Percentiles rank a stretch among this genome's conserved stretches.
Conservation (phyloP, 1,284 basidiomycete genomes). For the Naganishia albida region DNA sequence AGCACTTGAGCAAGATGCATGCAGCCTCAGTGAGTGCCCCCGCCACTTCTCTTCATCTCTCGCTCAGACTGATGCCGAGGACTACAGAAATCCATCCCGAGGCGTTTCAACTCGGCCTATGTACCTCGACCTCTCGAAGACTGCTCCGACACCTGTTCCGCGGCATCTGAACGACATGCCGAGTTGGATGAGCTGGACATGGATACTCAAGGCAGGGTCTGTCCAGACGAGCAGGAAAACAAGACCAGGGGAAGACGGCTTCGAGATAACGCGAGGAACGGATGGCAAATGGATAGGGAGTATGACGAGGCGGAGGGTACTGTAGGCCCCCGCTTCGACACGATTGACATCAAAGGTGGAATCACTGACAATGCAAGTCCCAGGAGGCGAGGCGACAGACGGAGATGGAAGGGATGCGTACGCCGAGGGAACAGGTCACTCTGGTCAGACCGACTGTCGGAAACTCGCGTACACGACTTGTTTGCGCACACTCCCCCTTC, state of each 20-base stretch:
- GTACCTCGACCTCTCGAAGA: not conserved
- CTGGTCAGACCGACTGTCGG: not conserved
- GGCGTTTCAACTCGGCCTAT: constrained; percentile 13
- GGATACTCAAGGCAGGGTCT: no score
- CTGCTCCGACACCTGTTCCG: no score
- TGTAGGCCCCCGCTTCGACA: no score
- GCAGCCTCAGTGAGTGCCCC: not conserved
- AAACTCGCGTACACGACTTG: not conserved
- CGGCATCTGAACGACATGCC: not conserved
- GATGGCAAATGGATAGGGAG: not conserved
- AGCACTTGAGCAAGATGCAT: not conserved
- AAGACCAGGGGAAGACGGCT: no score
- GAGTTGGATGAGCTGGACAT: no score
- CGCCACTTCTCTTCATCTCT: no score
- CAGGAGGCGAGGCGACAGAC: no score
- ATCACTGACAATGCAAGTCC: no score
- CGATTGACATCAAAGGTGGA: no score
- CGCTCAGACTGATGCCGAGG: no score
- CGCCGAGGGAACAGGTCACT: not conserved
- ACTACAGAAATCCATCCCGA: constrained; percentile 9
- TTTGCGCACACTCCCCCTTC: not conserved
- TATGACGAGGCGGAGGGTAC: not conserved
- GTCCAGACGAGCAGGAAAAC: no score
- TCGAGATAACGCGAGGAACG: not conserved
- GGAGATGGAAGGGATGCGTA: not conserved